Conservation (phyloP, 192 early-diverging fungal species). For the Coemansia furcata region DNA sequence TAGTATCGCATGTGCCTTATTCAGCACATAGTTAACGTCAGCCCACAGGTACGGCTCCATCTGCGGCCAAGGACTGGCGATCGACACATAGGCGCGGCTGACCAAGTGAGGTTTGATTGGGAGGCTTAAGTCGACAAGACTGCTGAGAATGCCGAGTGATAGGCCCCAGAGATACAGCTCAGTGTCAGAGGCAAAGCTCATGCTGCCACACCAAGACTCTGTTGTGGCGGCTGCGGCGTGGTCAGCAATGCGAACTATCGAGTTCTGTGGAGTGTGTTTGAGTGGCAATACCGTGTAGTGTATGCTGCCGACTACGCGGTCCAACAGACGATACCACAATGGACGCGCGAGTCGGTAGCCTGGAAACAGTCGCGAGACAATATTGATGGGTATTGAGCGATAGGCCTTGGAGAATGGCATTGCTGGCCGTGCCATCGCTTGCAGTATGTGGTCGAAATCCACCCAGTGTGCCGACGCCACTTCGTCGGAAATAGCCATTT, state of each 20-base stretch:
- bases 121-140: constrained; percentile 35
- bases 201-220: neutral
- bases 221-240: neutral
- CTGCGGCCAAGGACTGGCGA: constrained; percentile 42
- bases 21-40: constrained; percentile 30
- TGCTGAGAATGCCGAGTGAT: constrained; percentile 29
- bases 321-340: constrained; percentile 25
- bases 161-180: constrained; percentile 51
- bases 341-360: neutral
- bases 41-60: constrained; percentile 31
- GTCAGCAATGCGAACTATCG: neutral
- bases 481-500: constrained; percentile 23
- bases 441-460: constrained; percentile 19
- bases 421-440: constrained; percentile 10
- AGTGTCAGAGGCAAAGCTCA: constrained; percentile 14
- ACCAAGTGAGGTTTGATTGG: constrained; percentile 10
- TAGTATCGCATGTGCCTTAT: neutral
- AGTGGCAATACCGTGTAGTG: constrained; percentile 33
- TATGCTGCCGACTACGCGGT: constrained; percentile 7
- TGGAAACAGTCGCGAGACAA: constrained; percentile 17
- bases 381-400: constrained; percentile 11
- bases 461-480: constrained; percentile 47
- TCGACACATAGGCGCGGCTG: constrained; percentile 12
- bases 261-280: constrained; percentile 1
- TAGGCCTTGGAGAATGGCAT: constrained; percentile 5